Evolutionary conservation across 2,329 filamentous ascomycete species (phyloP), one percentile per base, ranked within the genome.

Genomic region (Cordyceps javanica): DNA sequence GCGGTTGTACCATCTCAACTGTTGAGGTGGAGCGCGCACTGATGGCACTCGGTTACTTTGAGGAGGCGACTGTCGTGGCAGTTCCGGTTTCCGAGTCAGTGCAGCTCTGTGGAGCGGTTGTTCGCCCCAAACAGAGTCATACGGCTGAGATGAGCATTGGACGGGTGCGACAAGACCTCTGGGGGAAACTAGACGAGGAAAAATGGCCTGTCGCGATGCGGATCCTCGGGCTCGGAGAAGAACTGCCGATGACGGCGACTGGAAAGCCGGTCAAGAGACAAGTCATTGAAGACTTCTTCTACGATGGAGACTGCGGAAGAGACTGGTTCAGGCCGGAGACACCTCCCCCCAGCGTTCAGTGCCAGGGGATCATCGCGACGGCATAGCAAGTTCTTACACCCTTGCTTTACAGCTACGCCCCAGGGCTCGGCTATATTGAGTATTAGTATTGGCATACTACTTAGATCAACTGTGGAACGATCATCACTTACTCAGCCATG

Each of bases 101-200:
- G 23, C 52, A 63, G 19, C 53, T 64, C 25, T 66, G 64, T 34
- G 64, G 55, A 3, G 62, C 63, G 13, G 50, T 66, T 21, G 52
- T 66, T 5, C 60, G 62, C 8, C 49, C 61, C 9, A 57, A 57
- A 16, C 34, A 26, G 21, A 14, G 13, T 23, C 39, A 54, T 25
- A 10, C 30, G 30, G 23, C 21, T 5, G 25, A 26, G 25, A 11
- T 62, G 21, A 51, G 46, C 0, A 46, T 66, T 10, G 52, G 56
- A 3, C 48, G 45, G 7, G 59, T 66, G 5, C 49, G 59, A 6
- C 41, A 38, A 2, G 64, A 63, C 13, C 60, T 66, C 13, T 9
- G 34, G 8, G 39, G 54, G 1, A 55, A 23, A 3, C 21, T 65
- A 13, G 58, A 63, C 2, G 21, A 57, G 1, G 61, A 58, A 19